phyloP scores from a whole-genome alignment of 164 flowering plant genomes.

The Vitis vinifera region ASM3070453v1 NC_081822.1:33232001-33232500 shows the following conservation, averaged over 20 bases:
- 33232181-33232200: background rate
- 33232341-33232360: constrained; percentile 68
- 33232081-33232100: too few relatives aligned
- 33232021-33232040: too few relatives aligned
- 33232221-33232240: constrained; percentile 84
- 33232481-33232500: constrained; percentile 52
- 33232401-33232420: constrained; percentile 77
- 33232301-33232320: constrained; percentile 53
- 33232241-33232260: constrained; percentile 67
- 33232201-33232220: constrained; percentile 41
- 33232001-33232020: too few relatives aligned
- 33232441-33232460: constrained; percentile 91
- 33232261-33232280: constrained; percentile 52
- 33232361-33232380: constrained; percentile 74
- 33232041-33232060: too few relatives aligned
- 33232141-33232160: too few relatives aligned
- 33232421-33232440: constrained; percentile 63
- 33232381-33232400: constrained; percentile 79
- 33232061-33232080: too few relatives aligned
- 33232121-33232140: too few relatives aligned
- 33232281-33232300: constrained; percentile 42
- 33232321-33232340: constrained; percentile 71
- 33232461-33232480: constrained; percentile 66
- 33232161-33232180: too few relatives aligned
- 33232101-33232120: too few relatives aligned